Percentiles rank a stretch among this genome's conserved stretches.
Evolutionary conservation across 352 stramenopile species (phyloP).

Genomic region (Nothophytophthora sp.): DNA sequence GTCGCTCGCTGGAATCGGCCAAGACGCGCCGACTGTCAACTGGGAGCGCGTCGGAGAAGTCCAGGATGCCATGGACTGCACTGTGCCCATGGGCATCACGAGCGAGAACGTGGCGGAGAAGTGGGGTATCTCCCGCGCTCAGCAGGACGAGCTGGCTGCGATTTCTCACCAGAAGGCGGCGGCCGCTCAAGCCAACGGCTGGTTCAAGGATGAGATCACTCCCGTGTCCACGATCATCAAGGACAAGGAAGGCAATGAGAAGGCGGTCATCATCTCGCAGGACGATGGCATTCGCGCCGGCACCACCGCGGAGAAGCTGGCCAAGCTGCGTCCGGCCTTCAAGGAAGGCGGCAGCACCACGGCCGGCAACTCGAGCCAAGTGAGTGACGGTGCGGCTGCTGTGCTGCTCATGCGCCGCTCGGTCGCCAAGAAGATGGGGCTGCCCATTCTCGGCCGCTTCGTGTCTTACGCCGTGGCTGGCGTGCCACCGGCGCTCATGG

Average conservation of each 20-base stretch:
- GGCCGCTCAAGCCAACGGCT: constrained; percentile 71
- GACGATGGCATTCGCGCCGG: constrained; percentile 73
- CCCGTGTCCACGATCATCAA: constrained; percentile 74
- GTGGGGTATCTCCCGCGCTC: constrained; percentile 65
- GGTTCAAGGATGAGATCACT: constrained; percentile 91
- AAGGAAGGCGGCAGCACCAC: constrained; percentile 82
- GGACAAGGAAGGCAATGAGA: constrained; percentile 81
- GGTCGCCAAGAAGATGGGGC: constrained; percentile 76
- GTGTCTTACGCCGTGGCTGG: constrained; percentile 84
- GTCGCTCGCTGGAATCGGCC: constrained; percentile 61
- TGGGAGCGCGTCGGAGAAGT: constrained; percentile 54
- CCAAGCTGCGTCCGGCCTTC: constrained; percentile 79
- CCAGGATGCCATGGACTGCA: constrained; percentile 83
- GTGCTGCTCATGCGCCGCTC: constrained; percentile 86
- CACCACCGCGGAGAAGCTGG: constrained; percentile 67
- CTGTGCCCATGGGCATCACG: constrained; percentile 85
- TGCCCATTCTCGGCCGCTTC: constrained; percentile 85
- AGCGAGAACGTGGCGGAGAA: constrained; percentile 87
- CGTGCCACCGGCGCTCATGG: constrained; percentile 88
- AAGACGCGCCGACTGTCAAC: constrained; percentile 56
- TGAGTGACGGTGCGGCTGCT: constrained; percentile 89
- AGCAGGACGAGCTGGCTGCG: constrained; percentile 83
- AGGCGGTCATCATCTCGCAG: constrained; percentile 68
- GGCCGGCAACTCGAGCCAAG: constrained; percentile 85
- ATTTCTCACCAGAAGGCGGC: constrained; percentile 78